Conservation (phyloP, 2,329 filamentous ascomycete genomes). For the Triangularia verruculosa region DNA sequence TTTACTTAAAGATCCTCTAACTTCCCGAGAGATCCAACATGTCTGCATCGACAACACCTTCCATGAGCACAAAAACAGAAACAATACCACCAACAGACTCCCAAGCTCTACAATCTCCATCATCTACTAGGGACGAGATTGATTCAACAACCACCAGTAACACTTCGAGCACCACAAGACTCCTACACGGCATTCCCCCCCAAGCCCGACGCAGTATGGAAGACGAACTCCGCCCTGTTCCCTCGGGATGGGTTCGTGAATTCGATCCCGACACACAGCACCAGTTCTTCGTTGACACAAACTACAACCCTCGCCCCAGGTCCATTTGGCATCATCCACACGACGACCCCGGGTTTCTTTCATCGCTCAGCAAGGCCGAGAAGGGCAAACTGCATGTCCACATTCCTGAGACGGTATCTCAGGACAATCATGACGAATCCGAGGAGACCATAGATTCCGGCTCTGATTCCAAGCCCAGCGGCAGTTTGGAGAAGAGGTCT, state of each 20-base stretch:
- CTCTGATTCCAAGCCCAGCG: background rate
- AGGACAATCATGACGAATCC: conserved; percentile 8
- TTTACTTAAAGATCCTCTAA: background rate
- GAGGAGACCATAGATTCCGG: conserved; percentile 27
- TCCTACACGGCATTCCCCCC: conserved; percentile 46
- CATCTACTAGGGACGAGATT: background rate
- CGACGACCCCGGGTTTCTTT: conserved; percentile 55
- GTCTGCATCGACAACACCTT: background rate
- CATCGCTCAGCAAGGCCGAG: conserved; percentile 46
- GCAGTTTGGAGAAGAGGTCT: conserved; percentile 42
- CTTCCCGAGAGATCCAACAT: background rate
- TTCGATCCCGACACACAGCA: conserved; percentile 53
- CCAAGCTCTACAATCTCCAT: background rate
- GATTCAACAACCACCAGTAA: background rate
- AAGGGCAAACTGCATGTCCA: background rate
- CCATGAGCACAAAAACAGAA: background rate
- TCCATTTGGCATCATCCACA: conserved; percentile 62
- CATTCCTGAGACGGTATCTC: background rate
- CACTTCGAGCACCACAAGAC: background rate
- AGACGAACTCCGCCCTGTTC: conserved; percentile 54
- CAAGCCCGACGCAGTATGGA: conserved; percentile 57
- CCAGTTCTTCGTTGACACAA: conserved; percentile 63
- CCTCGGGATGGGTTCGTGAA: conserved; percentile 54
- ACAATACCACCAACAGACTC: background rate
- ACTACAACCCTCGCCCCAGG: conserved; percentile 46